These are phyloP conservation scores for Raffaelea albimanens DNA, from an alignment of 2,329 filamentous ascomycete genomes.

Conservation along the genomic window DNA sequence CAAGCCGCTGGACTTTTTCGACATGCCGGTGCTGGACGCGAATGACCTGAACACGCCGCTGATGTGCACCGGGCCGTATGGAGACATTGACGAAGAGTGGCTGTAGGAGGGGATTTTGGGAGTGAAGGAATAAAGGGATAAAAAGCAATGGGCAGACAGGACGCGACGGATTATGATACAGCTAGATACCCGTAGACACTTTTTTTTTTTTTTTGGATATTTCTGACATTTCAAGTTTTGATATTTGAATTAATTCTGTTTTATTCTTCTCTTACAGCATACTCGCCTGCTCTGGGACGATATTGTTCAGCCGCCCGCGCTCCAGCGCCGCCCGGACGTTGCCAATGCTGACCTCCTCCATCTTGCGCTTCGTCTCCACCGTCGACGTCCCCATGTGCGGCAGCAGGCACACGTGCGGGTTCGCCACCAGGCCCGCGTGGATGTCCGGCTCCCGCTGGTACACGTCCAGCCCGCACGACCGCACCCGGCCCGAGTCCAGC, in stretches of 20 bases:
- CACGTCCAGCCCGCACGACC: slow-evolving; percentile 45
- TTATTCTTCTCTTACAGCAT: not conserved
- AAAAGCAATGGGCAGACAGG: not conserved
- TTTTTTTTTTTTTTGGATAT: no score
- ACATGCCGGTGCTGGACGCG: slow-evolving; percentile 4
- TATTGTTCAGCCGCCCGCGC: slow-evolving; percentile 2
- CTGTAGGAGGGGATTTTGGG: no score
- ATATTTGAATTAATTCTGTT: no score
- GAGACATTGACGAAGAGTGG: slow-evolving; percentile 6
- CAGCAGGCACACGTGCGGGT: slow-evolving; percentile 50
- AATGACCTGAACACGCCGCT: not conserved
- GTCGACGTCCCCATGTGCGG: slow-evolving; percentile 63
- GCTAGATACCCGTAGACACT: not conserved
- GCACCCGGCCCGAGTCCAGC: slow-evolving; percentile 43
- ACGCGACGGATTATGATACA: no score
- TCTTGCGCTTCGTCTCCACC: slow-evolving; percentile 28
- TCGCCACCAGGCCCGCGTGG: slow-evolving; percentile 48
- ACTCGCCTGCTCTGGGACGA: slow-evolving; percentile 3
- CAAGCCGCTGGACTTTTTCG: slow-evolving; percentile 1
- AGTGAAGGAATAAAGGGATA: not conserved
- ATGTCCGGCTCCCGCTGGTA: slow-evolving; percentile 51
- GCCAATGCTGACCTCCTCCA: slow-evolving; percentile 5
- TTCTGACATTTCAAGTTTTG: no score
- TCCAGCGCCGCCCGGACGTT: slow-evolving; percentile 4
- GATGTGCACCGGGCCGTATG: slow-evolving; percentile 4